Conservation (phyloP, 2,329 filamentous ascomycete species). For the Aspergillus flavus region DNA sequence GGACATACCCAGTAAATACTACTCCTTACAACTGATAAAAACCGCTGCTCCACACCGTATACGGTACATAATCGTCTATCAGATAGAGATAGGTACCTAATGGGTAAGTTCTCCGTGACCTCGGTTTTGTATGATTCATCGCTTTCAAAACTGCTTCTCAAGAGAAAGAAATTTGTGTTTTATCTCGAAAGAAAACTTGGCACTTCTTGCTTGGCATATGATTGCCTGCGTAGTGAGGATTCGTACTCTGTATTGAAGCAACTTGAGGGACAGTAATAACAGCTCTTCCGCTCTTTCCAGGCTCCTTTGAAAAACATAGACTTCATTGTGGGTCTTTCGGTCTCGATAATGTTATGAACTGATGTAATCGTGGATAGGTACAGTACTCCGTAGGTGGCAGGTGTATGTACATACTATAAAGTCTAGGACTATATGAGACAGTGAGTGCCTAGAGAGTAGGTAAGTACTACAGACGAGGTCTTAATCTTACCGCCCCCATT, state of each 20-base stretch:
- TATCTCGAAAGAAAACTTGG: too few relatives aligned
- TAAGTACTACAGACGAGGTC: too few relatives aligned
- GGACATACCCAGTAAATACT: too few relatives aligned
- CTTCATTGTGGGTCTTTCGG: background rate
- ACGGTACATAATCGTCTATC: background rate
- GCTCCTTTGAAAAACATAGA: background rate
- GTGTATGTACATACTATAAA: background rate
- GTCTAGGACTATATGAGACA: too few relatives aligned
- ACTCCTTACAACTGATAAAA: background rate
- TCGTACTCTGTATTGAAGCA: too few relatives aligned
- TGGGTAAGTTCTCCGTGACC: background rate
- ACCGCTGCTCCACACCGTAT: background rate
- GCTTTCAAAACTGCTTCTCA: too few relatives aligned
- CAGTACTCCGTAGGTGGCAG: background rate
- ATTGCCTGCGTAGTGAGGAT: too few relatives aligned
- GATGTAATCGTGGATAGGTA: background rate
- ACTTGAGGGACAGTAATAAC: background rate
- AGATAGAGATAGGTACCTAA: background rate
- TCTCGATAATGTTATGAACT: background rate
- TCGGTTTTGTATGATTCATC: too few relatives aligned
- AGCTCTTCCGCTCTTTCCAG: background rate
- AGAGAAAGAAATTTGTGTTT: too few relatives aligned
- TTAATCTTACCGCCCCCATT: background rate
- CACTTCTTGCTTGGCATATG: too few relatives aligned
- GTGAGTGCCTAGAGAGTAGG: too few relatives aligned